Evolutionary conservation across 108 stramenopile species (phyloP), one percentile per base, ranked within the genome.

Genomic region (Fistulifera pelliculosa): DNA sequence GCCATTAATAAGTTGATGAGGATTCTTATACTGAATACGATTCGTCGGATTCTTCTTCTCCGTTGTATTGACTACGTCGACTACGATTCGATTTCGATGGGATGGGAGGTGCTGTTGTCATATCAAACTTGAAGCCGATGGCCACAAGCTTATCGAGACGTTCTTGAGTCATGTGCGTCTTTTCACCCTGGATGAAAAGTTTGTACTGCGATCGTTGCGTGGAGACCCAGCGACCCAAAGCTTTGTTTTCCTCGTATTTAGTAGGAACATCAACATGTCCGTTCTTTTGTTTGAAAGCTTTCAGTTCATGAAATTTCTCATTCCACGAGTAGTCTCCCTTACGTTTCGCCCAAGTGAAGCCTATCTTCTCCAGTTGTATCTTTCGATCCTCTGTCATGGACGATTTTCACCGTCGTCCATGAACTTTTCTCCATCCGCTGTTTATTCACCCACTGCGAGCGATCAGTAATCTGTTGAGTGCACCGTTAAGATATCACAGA

Each of bases 351-450:
- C 84, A 85, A 14, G 51, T 51, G 54, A 85, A 85, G 11, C 77
- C 80, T 39, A 81, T 42, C 13, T 26, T 35, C 45, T 80, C 57
- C 47, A 85, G 48, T 38, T 41, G 35, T 27, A 56, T 58, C 16
- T 70, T 49, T 48, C 66, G 60, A 2, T 48, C 17, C 7, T 56
- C 60, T 2, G 66, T 85, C 64, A 79, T 59, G 56, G 61, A 61
- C 7, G 79, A 69, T 44, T 64, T 28, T 61, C 42, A 15, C 63
- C 72, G 8, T 66, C 60, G 40, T 56, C 50, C n/a, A 56, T 56
- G 26, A 68, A 58, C 51, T 75, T 76, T 57, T 57, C 49, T 85
- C 77, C 83, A 80, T 84, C 4, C 83, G 71, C 49, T 76, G 74
- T 69, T 82, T 66, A 41, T 77, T 70, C 14, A 78, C 77, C 76